phyloP scores from a whole-genome alignment of 2,329 filamentous ascomycete genomes.

The Calonectria henricotiae region DNA sequence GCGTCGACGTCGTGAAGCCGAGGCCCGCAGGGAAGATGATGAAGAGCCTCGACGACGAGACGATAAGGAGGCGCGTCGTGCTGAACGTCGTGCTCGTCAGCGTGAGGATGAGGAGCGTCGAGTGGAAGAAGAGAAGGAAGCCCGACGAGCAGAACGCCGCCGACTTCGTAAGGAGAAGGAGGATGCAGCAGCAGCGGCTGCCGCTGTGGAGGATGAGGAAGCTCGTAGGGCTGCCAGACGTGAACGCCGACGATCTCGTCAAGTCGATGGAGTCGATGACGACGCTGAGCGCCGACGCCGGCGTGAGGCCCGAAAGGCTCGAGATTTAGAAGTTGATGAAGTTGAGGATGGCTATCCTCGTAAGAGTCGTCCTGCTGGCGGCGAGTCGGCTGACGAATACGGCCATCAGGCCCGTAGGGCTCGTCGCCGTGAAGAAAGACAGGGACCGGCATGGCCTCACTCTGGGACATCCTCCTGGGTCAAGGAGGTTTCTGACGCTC shows the following conservation, averaged over 20 bases:
- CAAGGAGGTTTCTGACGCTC: conserved; percentile 76
- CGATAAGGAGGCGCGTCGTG: conserved; percentile 70
- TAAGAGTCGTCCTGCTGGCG: conserved; percentile 54
- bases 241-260: conserved; percentile 67
- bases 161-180: conserved; percentile 65
- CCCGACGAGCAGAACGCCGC: conserved; percentile 67
- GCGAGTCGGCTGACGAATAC: conserved; percentile 64
- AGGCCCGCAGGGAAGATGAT: conserved; percentile 57
- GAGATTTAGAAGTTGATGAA: conserved; percentile 58
- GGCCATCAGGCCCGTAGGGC: conserved; percentile 62
- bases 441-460: conserved; percentile 70
- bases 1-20: conserved; percentile 66
- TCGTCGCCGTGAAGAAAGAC: conserved; percentile 55
- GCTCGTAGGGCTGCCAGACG: conserved; percentile 64
- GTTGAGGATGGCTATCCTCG: conserved; percentile 56
- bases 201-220: conserved; percentile 65
- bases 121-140: conserved; percentile 69
- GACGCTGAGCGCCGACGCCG: conserved; percentile 71
- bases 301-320: conserved; percentile 68
- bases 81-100: conserved; percentile 65
- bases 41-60: conserved; percentile 63
- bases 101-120: conserved; percentile 50
- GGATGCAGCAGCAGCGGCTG: conserved; percentile 62
- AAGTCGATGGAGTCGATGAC: conserved; percentile 65
- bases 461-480: conserved; percentile 78